Evolutionary conservation across 2,329 filamentous ascomycete species (phyloP).

Genomic region (Mycosphaerella sp.): DNA sequence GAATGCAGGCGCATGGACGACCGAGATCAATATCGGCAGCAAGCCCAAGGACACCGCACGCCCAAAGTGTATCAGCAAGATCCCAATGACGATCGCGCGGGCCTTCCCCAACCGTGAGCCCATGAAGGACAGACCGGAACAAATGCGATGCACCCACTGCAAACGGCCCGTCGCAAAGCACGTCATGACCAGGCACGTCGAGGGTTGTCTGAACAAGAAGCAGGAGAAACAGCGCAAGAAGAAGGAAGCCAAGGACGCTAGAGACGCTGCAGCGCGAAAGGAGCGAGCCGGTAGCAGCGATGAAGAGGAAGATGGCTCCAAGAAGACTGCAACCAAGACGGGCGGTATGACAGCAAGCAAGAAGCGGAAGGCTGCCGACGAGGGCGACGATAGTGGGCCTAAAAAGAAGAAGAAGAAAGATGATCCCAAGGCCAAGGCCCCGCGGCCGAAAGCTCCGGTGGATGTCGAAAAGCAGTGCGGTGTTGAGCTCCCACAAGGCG

Average conservation of each 20-base stretch:
- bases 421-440: constrained; percentile 53
- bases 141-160: constrained; percentile 84
- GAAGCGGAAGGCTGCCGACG: constrained; percentile 44
- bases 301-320: constrained; percentile 32
- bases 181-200: constrained; percentile 71
- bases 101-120: constrained; percentile 78
- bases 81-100: constrained; percentile 70
- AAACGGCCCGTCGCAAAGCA: constrained; percentile 78
- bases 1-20: constrained; percentile 33
- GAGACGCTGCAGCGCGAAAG: constrained; percentile 45
- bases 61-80: constrained; percentile 44
- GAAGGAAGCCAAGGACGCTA: constrained; percentile 57
- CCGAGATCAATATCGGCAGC: constrained; percentile 23
- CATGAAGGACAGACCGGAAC: constrained; percentile 70
- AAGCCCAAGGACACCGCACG: constrained; percentile 19
- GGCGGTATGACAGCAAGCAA: constrained; percentile 33
- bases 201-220: constrained; percentile 76
- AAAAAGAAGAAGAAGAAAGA: constrained; percentile 68
- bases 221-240: constrained; percentile 57
- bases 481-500: constrained; percentile 75
- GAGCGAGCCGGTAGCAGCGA: constrained; percentile 38
- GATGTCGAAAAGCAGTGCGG: constrained; percentile 91
- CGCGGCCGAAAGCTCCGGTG: constrained; percentile 82
- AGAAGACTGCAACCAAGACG: constrained; percentile 29
- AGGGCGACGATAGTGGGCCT: constrained; percentile 64